phyloP scores from a whole-genome alignment of 2,329 filamentous ascomycete genomes.

The Thelonectria blattea region DNA sequence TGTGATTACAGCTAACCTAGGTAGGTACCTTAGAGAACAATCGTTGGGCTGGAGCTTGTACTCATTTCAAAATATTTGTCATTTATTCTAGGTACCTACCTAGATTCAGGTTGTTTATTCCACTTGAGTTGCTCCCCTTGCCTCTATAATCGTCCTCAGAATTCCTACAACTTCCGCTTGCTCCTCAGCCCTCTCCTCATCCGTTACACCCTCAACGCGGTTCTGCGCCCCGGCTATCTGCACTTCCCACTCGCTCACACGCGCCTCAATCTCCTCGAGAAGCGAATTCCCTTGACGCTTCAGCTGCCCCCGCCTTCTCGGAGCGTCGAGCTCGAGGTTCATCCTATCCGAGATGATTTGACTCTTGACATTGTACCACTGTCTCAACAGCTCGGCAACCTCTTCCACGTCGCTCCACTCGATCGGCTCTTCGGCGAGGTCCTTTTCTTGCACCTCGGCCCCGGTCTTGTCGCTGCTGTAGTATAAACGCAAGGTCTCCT shows the following conservation, averaged over 20 bases:
- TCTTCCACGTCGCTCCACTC: not conserved
- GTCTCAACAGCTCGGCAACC: not conserved
- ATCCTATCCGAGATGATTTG: not conserved
- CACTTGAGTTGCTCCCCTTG: conserved; percentile 11
- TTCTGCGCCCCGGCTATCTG: not conserved
- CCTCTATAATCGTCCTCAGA: not conserved
- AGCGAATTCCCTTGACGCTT: not conserved
- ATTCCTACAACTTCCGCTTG: not conserved
- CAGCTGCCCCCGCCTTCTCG: not conserved
- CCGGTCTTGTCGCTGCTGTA: not conserved
- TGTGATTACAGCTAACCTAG: no score
- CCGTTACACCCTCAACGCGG: not conserved
- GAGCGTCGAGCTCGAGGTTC: not conserved
- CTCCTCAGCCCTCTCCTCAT: not conserved
- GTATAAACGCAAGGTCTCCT: not conserved
- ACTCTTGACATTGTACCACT: conserved; percentile 1
- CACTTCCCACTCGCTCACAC: not conserved
- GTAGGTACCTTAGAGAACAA: no score
- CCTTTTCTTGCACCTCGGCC: not conserved
- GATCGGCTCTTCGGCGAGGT: not conserved
- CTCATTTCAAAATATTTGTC: no score
- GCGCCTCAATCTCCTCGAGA: not conserved
- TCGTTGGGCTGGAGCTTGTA: no score
- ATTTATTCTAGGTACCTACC: no score
- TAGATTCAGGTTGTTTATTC: no score